These are phyloP conservation scores for Jimgerdemannia lactiflua DNA, from an alignment of 192 early-diverging fungal species.

Conservation along the genomic window DNA sequence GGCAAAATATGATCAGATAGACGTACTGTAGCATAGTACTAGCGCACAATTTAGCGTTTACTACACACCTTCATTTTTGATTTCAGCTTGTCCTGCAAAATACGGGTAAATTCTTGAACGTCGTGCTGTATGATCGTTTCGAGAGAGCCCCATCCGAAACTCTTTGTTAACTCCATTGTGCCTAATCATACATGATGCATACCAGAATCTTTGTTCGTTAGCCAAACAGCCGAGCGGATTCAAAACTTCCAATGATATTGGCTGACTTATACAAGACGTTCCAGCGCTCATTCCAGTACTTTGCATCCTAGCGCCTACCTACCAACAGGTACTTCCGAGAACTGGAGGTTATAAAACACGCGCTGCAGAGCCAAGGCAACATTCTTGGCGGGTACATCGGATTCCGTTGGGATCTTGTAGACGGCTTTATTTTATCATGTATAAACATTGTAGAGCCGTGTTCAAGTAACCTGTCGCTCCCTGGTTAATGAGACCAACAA, in stretches of 20 bases:
- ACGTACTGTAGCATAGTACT: too few species aligned
- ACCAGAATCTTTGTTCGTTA: too few species aligned
- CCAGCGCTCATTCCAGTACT: background rate
- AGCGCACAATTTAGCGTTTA: too few species aligned
- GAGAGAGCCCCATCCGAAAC: constrained; percentile 96
- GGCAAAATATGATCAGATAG: too few species aligned
- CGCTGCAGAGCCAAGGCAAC: too few species aligned
- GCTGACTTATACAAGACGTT: too few species aligned
- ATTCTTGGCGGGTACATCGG: constrained; percentile 86
- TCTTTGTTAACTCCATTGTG: constrained; percentile 94
- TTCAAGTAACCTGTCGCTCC: constrained; percentile 99
- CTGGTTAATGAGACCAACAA: constrained; percentile 96
- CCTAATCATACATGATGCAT: constrained; percentile 21
- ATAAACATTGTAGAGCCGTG: constrained; percentile 93
- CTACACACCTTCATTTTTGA: too few species aligned
- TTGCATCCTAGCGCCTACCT: background rate
- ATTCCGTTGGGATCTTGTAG: constrained; percentile 89
- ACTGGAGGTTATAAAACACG: constrained; percentile 84
- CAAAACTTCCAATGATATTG: too few species aligned
- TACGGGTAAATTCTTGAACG: constrained; percentile 98
- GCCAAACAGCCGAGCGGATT: too few species aligned
- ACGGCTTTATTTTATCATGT: constrained; percentile 90
- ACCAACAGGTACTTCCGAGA: constrained; percentile 65
- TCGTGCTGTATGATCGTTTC: constrained; percentile 99
- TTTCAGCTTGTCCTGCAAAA: constrained; percentile 95